Evolutionary conservation across 2,329 filamentous ascomycete genomes (phyloP), one percentile per base, ranked within the genome.

Genomic region (Pyricularia pennisetigena): DNA sequence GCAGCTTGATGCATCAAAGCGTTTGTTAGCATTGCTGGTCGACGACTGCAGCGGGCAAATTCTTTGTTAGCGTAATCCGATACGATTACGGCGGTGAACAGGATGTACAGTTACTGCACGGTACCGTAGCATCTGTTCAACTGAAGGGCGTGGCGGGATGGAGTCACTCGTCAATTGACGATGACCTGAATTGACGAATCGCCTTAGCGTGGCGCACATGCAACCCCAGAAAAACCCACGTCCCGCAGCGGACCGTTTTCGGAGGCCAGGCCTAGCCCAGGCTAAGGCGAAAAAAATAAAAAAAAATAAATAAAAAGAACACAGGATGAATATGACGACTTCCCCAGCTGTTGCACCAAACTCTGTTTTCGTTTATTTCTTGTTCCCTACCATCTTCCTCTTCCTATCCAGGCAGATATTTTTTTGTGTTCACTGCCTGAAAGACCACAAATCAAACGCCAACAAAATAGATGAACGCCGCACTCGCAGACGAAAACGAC

Each of bases 401-500:
- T 65, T 20, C 20, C 23, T 65, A 26, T 16, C 63, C 63, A 7
- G 16, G 28, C 28, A 32, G 8, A n/a, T 64, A 26, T 23, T 12
- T 24, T 32, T n/a, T 20, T 54, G 16, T 54, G n/a, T n/a, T n/a
- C n/a, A 3, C 35, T 49, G n/a, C 23, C 32, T 54, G n/a, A 35
- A 23, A 35, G 3, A 41, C n/a, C 20, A 1, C 7, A n/a, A 20
- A 49, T 8, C 20, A 49, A 7, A 49, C 3, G 10, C 6, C 41
- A 49, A n/a, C 41, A n/a, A 20, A n/a, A 49, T 49, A 49, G 41
- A 67, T 67, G 65, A 61, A 61, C 49, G 29, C 41, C 14, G 54
- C 65, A 4, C 65, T 67, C 6, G 20, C 28, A n/a, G 41, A 67
- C 12, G 65, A 67, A 29, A 67, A 26, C 3, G 65, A 67, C 65